Evolutionary conservation across 345 rosid genomes (phyloP).

Genomic region (Xanthoceras sorbifolium): DNA sequence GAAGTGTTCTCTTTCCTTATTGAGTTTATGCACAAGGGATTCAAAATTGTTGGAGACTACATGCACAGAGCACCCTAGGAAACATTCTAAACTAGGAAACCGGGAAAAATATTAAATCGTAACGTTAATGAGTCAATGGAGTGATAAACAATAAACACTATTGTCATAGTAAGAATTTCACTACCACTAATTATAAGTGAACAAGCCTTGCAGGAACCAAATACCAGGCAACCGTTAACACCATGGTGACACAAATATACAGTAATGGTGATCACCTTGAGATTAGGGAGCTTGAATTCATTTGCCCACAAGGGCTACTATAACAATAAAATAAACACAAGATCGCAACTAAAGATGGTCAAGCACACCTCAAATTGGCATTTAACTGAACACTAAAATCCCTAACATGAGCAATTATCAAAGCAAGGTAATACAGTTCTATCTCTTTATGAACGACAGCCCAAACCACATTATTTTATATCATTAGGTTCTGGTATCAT

Average conservation of each 20-base stretch:
- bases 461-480: background rate
- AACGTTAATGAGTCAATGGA: background rate
- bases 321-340: background rate
- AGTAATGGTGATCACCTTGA: background rate
- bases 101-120: background rate
- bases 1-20: background rate
- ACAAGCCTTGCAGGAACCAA: background rate
- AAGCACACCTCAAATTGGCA: background rate
- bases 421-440: background rate
- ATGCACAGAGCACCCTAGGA: background rate
- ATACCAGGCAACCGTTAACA: background rate
- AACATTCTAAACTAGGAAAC: background rate
- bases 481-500: background rate
- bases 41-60: background rate
- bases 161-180: background rate
- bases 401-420: background rate
- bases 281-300: background rate
- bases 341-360: background rate
- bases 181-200: background rate
- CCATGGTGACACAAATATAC: background rate
- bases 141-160: background rate
- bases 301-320: background rate
- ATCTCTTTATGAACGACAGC: background rate
- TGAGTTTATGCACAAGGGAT: background rate
- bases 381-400: background rate